These are phyloP conservation scores for Mixia osmundae DNA, from an alignment of 1,284 basidiomycete species.

Conservation along the genomic window DNA sequence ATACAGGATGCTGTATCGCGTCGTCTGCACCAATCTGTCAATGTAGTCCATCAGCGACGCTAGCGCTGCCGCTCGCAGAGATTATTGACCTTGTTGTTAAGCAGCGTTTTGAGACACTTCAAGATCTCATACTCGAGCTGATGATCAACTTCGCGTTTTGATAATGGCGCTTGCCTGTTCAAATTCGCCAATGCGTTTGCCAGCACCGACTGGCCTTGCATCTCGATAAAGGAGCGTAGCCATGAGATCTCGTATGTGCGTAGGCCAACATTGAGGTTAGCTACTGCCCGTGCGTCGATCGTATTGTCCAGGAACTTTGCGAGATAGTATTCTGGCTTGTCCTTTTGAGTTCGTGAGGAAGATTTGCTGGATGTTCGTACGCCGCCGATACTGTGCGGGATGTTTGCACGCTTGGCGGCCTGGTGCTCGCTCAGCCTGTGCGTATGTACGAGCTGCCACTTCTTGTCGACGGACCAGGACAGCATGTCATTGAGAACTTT, in stretches of 20 bases:
- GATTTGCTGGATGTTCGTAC: constrained; percentile 48
- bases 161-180: constrained; percentile 38
- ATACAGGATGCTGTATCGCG: constrained; percentile 47
- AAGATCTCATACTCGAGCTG: constrained; percentile 67
- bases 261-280: constrained; percentile 51
- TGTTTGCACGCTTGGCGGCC: constrained; percentile 18
- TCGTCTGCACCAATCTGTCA: constrained; percentile 50
- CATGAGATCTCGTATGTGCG: constrained; percentile 65
- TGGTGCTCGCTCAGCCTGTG: constrained; percentile 60
- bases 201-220: constrained; percentile 63
- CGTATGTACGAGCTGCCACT: constrained; percentile 76
- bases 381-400: constrained; percentile 18
- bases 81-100: constrained; percentile 43
- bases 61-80: too few relatives aligned
- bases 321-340: constrained; percentile 38
- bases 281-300: constrained; percentile 55
- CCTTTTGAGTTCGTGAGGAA: constrained; percentile 17
- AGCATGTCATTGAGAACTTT: constrained; percentile 26
- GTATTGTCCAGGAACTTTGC: constrained; percentile 68
- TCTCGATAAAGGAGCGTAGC: constrained; percentile 51
- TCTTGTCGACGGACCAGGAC: constrained; percentile 49
- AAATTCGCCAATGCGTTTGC: constrained; percentile 54
- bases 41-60: background rate
- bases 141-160: constrained; percentile 35
- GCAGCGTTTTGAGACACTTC: constrained; percentile 63